Conservation (phyloP, 805 yeast genomes). For the Pichia ethanolica region DNA sequence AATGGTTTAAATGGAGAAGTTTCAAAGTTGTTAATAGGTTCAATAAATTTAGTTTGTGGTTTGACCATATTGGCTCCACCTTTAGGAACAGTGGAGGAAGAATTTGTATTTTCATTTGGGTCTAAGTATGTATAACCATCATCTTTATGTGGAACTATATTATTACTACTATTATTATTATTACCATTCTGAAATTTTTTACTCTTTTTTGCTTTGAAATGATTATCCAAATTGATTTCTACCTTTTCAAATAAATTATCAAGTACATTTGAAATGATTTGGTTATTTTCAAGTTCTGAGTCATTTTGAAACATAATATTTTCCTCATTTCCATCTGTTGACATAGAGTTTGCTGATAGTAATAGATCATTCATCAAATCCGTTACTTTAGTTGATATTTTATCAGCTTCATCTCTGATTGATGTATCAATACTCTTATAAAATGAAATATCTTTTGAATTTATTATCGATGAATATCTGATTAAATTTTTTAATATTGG, state of each 20-base stretch:
- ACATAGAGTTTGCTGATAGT: conserved; percentile 14
- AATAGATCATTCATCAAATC: conserved; percentile 38
- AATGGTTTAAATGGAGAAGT: conserved; percentile 70
- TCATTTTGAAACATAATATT: conserved; percentile 21
- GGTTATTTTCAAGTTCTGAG: conserved; percentile 49
- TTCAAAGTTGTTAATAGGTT: conserved; percentile 57
- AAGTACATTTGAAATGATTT: conserved; percentile 48
- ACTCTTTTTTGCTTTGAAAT: conserved; percentile 19
- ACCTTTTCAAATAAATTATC: conserved; percentile 72
- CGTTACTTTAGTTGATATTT: conserved; percentile 17
- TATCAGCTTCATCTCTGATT: conserved; percentile 35
- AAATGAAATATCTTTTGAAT: conserved; percentile 76
- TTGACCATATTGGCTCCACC: conserved; percentile 29
- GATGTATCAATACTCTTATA: conserved; percentile 54
- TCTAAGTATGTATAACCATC: conserved; percentile 43
- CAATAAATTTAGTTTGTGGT: conserved; percentile 61
- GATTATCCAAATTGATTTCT: conserved; percentile 57
- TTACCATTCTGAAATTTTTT: not conserved
- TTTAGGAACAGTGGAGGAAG: conserved; percentile 3
- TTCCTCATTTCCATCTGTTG: conserved; percentile 22
- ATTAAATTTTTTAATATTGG: conserved; percentile 50
- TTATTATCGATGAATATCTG: conserved; percentile 60
- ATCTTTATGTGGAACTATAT: not conserved
- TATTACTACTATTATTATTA: not conserved
- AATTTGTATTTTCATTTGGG: conserved; percentile 33